phyloP scores from a whole-genome alignment of 306 rosid genomes.

The Lathyrus sativus region DNA sequence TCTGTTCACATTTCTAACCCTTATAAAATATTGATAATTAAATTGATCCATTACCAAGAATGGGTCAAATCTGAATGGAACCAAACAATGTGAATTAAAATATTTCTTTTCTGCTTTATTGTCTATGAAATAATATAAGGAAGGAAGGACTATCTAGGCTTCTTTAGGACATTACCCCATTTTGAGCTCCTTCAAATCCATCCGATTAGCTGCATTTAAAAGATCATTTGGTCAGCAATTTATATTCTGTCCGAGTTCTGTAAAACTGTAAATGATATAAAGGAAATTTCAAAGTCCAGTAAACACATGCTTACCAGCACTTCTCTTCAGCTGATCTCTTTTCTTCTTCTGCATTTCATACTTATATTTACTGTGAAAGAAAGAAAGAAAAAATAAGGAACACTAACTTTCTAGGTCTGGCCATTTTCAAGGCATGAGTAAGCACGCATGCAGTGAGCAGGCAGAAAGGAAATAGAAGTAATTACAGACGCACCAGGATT shows the following conservation, averaged over 20 bases:
- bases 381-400: slow-evolving; percentile 37
- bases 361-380: slow-evolving; percentile 79
- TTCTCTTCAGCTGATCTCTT: slow-evolving; percentile 91
- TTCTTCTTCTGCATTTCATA: slow-evolving; percentile 93
- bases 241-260: slow-evolving; percentile 37
- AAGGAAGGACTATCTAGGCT: slow-evolving; percentile 25
- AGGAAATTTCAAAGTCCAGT: slow-evolving; percentile 39
- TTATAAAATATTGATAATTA: slow-evolving; percentile 26
- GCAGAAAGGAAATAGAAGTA: slow-evolving; percentile 22
- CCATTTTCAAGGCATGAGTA: slow-evolving; percentile 13
- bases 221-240: slow-evolving; percentile 54
- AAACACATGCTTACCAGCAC: slow-evolving; percentile 76
- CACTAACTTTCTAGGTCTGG: slow-evolving; percentile 16
- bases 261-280: slow-evolving; percentile 38
- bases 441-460: slow-evolving; percentile 3
- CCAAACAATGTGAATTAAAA: slow-evolving; percentile 23
- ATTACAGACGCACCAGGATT: background rate
- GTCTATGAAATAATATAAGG: slow-evolving; percentile 20
- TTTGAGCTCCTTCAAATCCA: slow-evolving; percentile 98
- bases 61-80: slow-evolving; percentile 12
- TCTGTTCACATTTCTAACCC: slow-evolving; percentile 12
- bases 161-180: slow-evolving; percentile 76
- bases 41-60: slow-evolving; percentile 23
- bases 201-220: slow-evolving; percentile 81
- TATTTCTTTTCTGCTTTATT: slow-evolving; percentile 20